Percentiles rank a stretch among this genome's conserved stretches.
Conservation (phyloP, 2,329 filamentous ascomycete species). For the Aureobasidium pullulans region DNA sequence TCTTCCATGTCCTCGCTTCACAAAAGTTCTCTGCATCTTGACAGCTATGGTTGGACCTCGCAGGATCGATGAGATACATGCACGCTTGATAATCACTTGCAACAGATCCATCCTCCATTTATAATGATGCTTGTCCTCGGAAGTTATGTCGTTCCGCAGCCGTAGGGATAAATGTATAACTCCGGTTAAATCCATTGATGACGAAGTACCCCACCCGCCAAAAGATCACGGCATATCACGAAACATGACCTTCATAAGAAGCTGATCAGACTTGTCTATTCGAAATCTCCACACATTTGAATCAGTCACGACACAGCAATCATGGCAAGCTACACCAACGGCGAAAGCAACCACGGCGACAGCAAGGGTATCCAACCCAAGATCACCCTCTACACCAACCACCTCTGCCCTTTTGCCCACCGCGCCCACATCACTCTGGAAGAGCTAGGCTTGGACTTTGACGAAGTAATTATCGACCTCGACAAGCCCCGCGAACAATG, state of each 20-base stretch:
- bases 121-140: not conserved
- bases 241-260: not conserved
- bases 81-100: too few species aligned
- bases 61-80: too few species aligned
- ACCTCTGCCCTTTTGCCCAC: conserved; percentile 64
- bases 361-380: conserved; percentile 30
- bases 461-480: conserved; percentile 55
- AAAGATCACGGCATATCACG: not conserved
- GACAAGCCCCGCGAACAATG: conserved; percentile 59
- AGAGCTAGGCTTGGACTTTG: conserved; percentile 29
- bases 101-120: too few species aligned
- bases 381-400: conserved; percentile 65
- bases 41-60: too few species aligned
- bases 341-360: conserved; percentile 21
- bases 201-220: not conserved
- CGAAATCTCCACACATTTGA: not conserved
- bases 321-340: conserved; percentile 16
- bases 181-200: conserved; percentile 7
- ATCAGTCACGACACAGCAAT: not conserved
- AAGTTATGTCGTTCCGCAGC: not conserved
- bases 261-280: not conserved
- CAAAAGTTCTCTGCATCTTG: too few species aligned
- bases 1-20: too few species aligned
- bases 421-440: conserved; percentile 44
- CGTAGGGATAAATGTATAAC: not conserved